Evolutionary conservation across 106 monocot genomes (phyloP), one percentile per base, ranked within the genome.

Genomic region (Chionographis japonica): DNA sequence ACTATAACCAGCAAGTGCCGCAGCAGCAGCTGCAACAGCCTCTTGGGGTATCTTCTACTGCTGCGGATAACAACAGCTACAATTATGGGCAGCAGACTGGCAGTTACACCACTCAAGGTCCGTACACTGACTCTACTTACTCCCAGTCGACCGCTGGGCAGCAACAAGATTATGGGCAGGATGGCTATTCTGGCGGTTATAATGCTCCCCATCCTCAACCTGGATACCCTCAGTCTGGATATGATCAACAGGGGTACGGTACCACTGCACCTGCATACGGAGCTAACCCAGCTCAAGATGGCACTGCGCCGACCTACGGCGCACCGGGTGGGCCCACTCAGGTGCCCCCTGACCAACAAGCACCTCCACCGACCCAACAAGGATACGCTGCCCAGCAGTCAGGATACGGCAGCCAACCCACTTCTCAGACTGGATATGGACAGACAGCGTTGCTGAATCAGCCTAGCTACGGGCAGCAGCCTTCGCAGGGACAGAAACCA

Each of bases 1-100:
- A 88, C 67, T 93, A 93, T 64, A 76, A 55, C 67, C 85, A 92
- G 50, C 90, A 90, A 61, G 78, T 76, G 20, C 74, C 54, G 15
- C 88, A 56, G 38, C 90, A 80, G 56, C 90, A 77, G 40, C 46
- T 0, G 9, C 46, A 5, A 15, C 46, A 5, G 9, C 19, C 77
- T 49, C 37, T 60, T 53, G 66, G 38, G 12, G 77, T 49, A 39
- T 61, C 88, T 5, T 46, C 46, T 69, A 69, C 80, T 41, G 58
- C 88, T 63, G 41, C 60, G 3, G 80, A 82, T 42, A 56, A 61
- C 27, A 68, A 63, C 54, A 58, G 65, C 8, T 88, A 92, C 69
- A 88, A 76, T 58, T 88, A 88, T 50, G 68, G 74, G 16, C 86
- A 91, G 58, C 46, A 5, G 2, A 66, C 78, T 8, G 39, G 78